Percentiles rank a stretch among this genome's conserved stretches.
phyloP scores from a whole-genome alignment of 176 grass and related monocot species.

The Aegilops tauschii region DNA sequence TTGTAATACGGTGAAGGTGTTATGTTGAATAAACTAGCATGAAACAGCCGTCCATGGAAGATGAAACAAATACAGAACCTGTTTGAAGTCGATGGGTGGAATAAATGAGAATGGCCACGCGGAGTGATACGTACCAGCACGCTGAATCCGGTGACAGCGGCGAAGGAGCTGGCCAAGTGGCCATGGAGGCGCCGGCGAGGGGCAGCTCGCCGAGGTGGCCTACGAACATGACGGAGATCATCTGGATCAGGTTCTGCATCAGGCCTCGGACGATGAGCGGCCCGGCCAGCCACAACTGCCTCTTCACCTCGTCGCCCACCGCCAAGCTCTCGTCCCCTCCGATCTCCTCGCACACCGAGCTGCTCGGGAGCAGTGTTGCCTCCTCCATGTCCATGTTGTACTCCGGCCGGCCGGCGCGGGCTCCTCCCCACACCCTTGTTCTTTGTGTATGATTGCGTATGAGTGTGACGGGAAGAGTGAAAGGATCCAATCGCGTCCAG shows the following conservation, averaged over 20 bases:
- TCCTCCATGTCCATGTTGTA: constrained; percentile 4
- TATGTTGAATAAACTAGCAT: no score
- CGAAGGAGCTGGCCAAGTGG: constrained; percentile 24
- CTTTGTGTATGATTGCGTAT: no score
- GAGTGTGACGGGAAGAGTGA: no score
- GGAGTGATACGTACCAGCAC: neutral
- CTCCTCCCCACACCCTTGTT: neutral
- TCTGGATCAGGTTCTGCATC: constrained; percentile 19
- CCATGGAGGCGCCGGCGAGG: constrained; percentile 22
- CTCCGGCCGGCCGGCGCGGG: neutral
- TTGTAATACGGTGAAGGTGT: no score
- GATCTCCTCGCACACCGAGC: neutral
- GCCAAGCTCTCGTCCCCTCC: neutral
- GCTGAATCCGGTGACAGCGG: constrained; percentile 12
- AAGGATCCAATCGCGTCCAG: no score
- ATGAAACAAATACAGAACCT: no score
- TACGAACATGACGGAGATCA: constrained; percentile 31
- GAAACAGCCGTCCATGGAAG: no score
- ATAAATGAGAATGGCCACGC: neutral
- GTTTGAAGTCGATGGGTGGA: neutral
- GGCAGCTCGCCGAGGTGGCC: constrained; percentile 37
- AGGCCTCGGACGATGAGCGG: constrained; percentile 14
- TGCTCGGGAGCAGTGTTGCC: neutral
- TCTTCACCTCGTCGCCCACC: constrained; percentile 7
- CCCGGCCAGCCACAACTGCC: constrained; percentile 27